These are phyloP conservation scores for Chrysanthemum seticuspe DNA, from an alignment of 129 eudicot species.

Conservation along the genomic window DNA sequence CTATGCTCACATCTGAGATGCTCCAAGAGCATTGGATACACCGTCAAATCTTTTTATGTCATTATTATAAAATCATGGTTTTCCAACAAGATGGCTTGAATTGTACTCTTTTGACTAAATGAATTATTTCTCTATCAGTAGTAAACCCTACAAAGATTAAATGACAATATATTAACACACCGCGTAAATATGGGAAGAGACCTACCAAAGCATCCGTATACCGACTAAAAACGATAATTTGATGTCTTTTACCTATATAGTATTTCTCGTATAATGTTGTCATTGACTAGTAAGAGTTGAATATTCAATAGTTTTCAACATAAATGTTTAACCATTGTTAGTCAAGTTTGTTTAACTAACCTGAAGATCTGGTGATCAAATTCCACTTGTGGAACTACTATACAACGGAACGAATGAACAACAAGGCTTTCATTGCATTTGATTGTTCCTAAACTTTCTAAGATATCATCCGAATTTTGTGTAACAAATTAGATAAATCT, in stretches of 20 bases:
- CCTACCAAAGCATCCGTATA: neutral
- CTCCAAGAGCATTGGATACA: constrained; percentile 4
- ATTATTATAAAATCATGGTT: neutral
- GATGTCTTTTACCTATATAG: neutral
- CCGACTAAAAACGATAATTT: neutral
- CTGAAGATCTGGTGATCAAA: neutral
- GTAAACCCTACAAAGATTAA: constrained; percentile 12
- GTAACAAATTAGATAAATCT: too few species aligned
- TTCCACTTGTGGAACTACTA: neutral
- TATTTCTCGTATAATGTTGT: neutral
- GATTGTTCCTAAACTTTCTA: neutral
- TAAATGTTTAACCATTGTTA: neutral
- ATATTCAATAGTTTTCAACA: neutral
- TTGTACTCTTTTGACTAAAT: constrained; percentile 2
- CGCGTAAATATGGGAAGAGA: constrained; percentile 10
- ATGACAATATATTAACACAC: neutral
- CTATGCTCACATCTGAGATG: too few species aligned
- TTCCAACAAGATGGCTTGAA: constrained; percentile 25
- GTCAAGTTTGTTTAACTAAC: neutral
- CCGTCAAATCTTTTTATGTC: constrained; percentile 1
- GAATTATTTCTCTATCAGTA: constrained; percentile 6
- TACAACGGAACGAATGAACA: neutral
- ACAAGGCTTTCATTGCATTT: neutral
- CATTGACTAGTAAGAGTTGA: neutral
- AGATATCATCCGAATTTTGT: too few species aligned